A percentile compares a stretch with the other conserved stretches of the same genome.
Evolutionary conservation across 164 flowering plant species (phyloP).

Genomic region (Piper betle): DNA sequence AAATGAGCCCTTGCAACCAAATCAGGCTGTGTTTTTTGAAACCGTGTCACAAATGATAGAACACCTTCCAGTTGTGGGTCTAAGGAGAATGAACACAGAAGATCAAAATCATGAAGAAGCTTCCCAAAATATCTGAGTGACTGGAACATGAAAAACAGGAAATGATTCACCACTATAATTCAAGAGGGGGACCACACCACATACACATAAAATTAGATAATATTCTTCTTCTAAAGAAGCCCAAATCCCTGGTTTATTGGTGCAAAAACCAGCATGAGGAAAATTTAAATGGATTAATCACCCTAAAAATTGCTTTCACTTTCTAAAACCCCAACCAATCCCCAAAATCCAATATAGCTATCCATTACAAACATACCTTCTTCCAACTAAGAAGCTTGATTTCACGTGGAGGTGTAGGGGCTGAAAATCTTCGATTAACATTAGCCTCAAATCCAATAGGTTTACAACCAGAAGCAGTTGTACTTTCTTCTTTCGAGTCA

Average conservation of each 20-base stretch:
- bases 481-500: constrained; percentile 28
- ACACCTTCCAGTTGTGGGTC: constrained; percentile 50
- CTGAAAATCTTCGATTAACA: constrained; percentile 64
- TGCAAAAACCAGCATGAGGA: too few relatives aligned
- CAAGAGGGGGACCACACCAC: too few relatives aligned
- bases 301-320: too few relatives aligned
- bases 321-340: too few relatives aligned
- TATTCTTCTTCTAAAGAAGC: too few relatives aligned
- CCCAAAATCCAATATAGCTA: neutral
- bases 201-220: too few relatives aligned
- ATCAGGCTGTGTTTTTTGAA: constrained; percentile 84
- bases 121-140: constrained; percentile 75
- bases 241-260: too few relatives aligned
- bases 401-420: constrained; percentile 93
- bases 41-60: constrained; percentile 61
- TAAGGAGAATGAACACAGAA: constrained; percentile 58
- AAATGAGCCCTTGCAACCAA: constrained; percentile 93
- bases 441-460: constrained; percentile 89
- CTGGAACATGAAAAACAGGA: constrained; percentile 25
- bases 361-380: constrained; percentile 32
- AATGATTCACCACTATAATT: neutral
- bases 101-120: constrained; percentile 75
- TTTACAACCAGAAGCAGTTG: constrained; percentile 86
- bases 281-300: too few relatives aligned
- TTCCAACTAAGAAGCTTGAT: constrained; percentile 72